These are phyloP conservation scores for Hemisphaericaspora lyxosophila DNA, from an alignment of 1,139 yeast species.

Conservation along the genomic window DNA sequence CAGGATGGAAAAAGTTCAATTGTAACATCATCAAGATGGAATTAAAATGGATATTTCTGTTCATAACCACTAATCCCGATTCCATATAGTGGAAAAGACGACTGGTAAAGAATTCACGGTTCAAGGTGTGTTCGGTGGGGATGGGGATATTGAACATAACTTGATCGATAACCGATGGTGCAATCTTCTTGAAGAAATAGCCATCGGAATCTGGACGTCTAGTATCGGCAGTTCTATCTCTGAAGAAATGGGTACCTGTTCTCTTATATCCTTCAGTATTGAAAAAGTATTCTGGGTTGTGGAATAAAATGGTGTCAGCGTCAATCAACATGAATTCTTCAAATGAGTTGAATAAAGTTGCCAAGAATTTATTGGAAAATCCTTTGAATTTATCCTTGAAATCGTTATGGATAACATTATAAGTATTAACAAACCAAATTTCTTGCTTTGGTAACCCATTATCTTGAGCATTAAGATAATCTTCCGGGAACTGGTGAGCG, in stretches of 20 bases:
- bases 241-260: conserved; percentile 48
- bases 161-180: conserved; percentile 44
- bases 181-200: conserved; percentile 34
- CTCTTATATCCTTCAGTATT: conserved; percentile 29
- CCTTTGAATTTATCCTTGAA: conserved; percentile 32
- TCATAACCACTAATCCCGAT: conserved; percentile 49
- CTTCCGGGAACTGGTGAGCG: conserved; percentile 23
- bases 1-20: conserved; percentile 39
- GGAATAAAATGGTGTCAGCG: conserved; percentile 49
- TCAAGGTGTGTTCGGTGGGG: conserved; percentile 30
- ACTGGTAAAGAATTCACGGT: conserved; percentile 31
- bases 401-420: conserved; percentile 26
- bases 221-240: conserved; percentile 44
- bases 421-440: conserved; percentile 46
- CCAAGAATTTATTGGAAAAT: conserved; percentile 51
- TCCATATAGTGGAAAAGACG: conserved; percentile 47
- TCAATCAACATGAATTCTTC: conserved; percentile 50
- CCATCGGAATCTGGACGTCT: conserved; percentile 31
- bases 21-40: conserved; percentile 45
- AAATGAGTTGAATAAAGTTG: conserved; percentile 50
- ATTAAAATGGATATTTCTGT: conserved; percentile 41
- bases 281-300: conserved; percentile 39
- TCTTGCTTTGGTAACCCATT: conserved; percentile 39
- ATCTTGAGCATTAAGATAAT: conserved; percentile 20
- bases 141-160: conserved; percentile 31